Conservation (phyloP, 345 rosid species). For the Syzygium aromaticum region DNA sequence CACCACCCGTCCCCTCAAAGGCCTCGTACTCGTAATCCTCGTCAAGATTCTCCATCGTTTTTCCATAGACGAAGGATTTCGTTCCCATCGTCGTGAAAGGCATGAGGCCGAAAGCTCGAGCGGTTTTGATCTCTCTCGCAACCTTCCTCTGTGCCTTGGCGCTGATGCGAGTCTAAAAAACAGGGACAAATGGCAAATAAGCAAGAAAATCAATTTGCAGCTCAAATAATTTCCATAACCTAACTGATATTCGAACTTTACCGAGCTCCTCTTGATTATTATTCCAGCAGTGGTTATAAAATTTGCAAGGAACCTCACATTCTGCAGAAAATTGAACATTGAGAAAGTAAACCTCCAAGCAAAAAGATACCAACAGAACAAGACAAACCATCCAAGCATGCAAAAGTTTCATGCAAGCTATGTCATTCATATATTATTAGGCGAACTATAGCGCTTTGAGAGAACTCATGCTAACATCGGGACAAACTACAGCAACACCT, state of each 20-base stretch:
- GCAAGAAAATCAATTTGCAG: background rate
- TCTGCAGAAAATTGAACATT: slow-evolving; percentile 32
- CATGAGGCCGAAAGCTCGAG: slow-evolving; percentile 85
- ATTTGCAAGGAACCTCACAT: slow-evolving; percentile 76
- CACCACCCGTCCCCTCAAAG: slow-evolving; percentile 1
- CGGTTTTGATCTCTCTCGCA: slow-evolving; percentile 93
- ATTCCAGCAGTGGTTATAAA: slow-evolving; percentile 85
- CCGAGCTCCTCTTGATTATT: slow-evolving; percentile 72
- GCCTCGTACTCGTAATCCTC: slow-evolving; percentile 43
- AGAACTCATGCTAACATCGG: background rate
- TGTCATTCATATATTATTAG: background rate
- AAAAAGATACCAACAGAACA: background rate
- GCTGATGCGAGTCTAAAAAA: slow-evolving; percentile 63
- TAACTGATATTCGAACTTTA: slow-evolving; percentile 3
- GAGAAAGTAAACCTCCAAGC: background rate
- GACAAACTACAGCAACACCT: background rate
- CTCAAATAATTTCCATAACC: background rate
- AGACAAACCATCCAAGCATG: background rate
- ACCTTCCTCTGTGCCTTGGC: slow-evolving; percentile 94
- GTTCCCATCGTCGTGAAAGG: slow-evolving; percentile 96
- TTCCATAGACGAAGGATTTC: slow-evolving; percentile 55
- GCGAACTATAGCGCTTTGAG: background rate
- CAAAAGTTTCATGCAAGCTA: background rate
- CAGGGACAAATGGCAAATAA: background rate
- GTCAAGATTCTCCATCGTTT: slow-evolving; percentile 52